phyloP scores from a whole-genome alignment of 352 stramenopile species.

The Achlya hypogyna region DNA sequence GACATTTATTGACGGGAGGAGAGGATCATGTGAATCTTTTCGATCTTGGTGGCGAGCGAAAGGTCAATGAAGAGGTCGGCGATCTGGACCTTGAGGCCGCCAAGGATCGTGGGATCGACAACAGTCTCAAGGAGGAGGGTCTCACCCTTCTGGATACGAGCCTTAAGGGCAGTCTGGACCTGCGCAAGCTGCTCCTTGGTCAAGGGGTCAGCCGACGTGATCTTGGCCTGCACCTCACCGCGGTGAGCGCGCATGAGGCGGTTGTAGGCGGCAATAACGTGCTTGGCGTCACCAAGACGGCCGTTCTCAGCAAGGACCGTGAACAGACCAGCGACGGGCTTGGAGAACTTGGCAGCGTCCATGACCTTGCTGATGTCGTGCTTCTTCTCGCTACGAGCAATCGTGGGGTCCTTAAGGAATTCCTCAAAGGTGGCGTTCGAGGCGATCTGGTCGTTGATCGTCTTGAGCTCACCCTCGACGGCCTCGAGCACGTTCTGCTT shows the following conservation, averaged over 20 bases:
- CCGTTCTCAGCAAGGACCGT: conserved; percentile 95
- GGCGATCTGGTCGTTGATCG: conserved; percentile 65
- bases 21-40: conserved; percentile 81
- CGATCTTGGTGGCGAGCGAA: conserved; percentile 91
- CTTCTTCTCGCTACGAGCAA: conserved; percentile 91
- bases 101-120: conserved; percentile 92
- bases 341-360: conserved; percentile 86
- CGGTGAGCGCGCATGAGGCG: conserved; percentile 94
- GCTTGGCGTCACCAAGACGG: conserved; percentile 81
- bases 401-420: conserved; percentile 96
- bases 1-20: conserved; percentile 13
- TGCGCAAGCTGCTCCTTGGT: conserved; percentile 88
- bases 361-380: conserved; percentile 87
- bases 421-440: conserved; percentile 84
- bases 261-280: conserved; percentile 85
- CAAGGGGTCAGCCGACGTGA: conserved; percentile 92
- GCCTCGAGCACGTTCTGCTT: conserved; percentile 73
- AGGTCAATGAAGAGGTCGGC: conserved; percentile 97
- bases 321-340: conserved; percentile 93
- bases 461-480: conserved; percentile 86
- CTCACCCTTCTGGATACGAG: conserved; percentile 81
- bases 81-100: conserved; percentile 95
- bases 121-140: conserved; percentile 88
- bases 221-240: conserved; percentile 92
- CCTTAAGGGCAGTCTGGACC: conserved; percentile 88